These are phyloP conservation scores for Hortaea sp. DNA, from an alignment of 2,329 filamentous ascomycete species.

Conservation along the genomic window DNA sequence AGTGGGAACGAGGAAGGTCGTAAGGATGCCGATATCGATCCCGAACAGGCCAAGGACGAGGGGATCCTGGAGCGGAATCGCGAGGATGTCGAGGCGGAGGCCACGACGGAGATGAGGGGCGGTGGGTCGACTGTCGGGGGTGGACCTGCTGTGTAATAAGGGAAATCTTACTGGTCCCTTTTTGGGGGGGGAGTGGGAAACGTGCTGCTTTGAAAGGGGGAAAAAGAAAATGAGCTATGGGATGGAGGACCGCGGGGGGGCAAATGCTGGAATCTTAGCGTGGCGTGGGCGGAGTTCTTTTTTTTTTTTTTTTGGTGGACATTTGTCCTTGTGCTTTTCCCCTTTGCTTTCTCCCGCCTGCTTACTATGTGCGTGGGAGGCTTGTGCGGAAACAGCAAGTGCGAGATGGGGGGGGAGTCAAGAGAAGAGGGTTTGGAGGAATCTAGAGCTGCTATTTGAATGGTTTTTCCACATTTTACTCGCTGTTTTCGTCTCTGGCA, in stretches of 20 bases:
- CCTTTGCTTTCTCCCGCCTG: background rate
- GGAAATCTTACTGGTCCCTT: too few species aligned
- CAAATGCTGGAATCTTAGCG: background rate
- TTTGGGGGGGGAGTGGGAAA: too few species aligned
- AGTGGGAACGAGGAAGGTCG: too few species aligned
- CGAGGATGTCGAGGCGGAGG: constrained; percentile 22
- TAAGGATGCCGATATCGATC: too few species aligned
- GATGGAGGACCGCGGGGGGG: background rate
- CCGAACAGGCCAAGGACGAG: constrained; percentile 9
- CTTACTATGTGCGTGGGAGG: background rate
- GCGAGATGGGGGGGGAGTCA: too few species aligned
- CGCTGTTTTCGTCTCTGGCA: too few species aligned
- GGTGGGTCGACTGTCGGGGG: constrained; percentile 11
- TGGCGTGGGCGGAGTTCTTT: background rate
- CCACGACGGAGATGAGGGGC: constrained; percentile 16
- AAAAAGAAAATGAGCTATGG: background rate
- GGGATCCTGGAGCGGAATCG: constrained; percentile 20
- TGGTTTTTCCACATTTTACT: too few species aligned
- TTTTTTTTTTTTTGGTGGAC: background rate
- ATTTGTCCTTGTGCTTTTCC: background rate
- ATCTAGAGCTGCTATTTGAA: too few species aligned
- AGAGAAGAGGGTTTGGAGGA: too few species aligned
- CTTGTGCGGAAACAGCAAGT: background rate
- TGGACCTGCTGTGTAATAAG: constrained; percentile 11
- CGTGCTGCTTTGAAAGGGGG: too few species aligned